phyloP scores from a whole-genome alignment of 306 rosid species.

The Casuarina equisetifolia region DNA sequence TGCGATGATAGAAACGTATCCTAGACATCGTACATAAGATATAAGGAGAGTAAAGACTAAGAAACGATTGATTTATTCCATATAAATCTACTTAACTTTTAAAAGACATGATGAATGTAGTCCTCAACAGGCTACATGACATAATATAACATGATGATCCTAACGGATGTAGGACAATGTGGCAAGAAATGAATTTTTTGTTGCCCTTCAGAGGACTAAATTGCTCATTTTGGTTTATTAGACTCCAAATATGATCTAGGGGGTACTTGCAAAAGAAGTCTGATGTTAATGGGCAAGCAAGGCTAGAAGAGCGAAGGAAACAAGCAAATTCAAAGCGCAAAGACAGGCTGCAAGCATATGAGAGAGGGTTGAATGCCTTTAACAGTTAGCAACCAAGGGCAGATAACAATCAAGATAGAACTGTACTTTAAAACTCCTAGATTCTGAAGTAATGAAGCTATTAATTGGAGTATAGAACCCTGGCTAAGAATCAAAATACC shows the following conservation, averaged over 20 bases:
- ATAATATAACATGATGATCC: background rate
- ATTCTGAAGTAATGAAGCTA: background rate
- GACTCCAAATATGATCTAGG: background rate
- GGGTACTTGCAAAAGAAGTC: background rate
- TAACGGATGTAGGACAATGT: background rate
- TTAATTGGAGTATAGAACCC: background rate
- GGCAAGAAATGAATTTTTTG: background rate
- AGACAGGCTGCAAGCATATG: background rate
- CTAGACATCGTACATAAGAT: background rate
- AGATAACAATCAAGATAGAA: too few relatives aligned
- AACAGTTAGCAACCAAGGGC: too few relatives aligned
- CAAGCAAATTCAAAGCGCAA: background rate
- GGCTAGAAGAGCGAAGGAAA: background rate
- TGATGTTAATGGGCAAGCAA: background rate
- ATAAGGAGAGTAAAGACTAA: background rate
- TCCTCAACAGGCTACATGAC: background rate
- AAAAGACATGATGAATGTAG: too few relatives aligned
- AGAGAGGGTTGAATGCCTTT: too few relatives aligned
- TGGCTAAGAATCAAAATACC: background rate
- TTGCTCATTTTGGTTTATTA: background rate
- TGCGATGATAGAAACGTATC: background rate
- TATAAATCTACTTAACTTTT: background rate
- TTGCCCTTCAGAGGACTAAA: background rate
- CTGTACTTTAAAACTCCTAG: background rate
- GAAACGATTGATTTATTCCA: background rate